Evolutionary conservation across 139 green algal species (phyloP), one percentile per base, ranked within the genome.

Genomic region (Eudorina sp.): DNA sequence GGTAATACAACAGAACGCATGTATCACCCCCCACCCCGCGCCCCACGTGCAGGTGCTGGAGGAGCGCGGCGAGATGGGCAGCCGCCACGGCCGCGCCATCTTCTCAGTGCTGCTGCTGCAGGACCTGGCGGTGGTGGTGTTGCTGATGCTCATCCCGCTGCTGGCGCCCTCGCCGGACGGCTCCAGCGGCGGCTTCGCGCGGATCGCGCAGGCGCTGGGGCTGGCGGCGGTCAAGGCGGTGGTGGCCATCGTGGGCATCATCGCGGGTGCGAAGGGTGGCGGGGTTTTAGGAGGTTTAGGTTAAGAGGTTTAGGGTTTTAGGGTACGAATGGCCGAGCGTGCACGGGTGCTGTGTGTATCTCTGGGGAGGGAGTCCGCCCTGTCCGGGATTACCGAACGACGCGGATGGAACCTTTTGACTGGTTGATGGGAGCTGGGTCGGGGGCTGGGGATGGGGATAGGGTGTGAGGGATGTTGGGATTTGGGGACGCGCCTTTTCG

Each of bases 61-160:
- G 83, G 98, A 99, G 74, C 91, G 97, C 34, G 96, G 95, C 9
- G 98, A 99, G 94, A 98, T 95, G 36, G 95, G 94, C 58, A 97
- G 94, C 38, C 93, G 96, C 76, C 98, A 99, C 90, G 98, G 98
- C 9, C 94, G 98, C 45, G 98, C 96, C 55, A 98, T 98, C 51
- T 99, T 99, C 92, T 96, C 93, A 4, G 96, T 99, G 64, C 96
- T 99, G 69, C 94, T 99, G 62, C 93, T 99, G 27, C 96, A 98
- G 94, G 98, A 99, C 89, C 92, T 99, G 45, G 97, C 97, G 18
- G 98, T 99, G n/a, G 98, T 99, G 70, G 96, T 99, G 81, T 94
- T 99, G 89, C 96, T 99, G 66, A 99, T 99, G 96, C 94, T 99
- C 78, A 98, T 99, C 72, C 98, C 98, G 21, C 94, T 99, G 85